Evolutionary conservation across 345 rosid genomes (phyloP).

Genomic region (Aquilaria malaccensis): DNA sequence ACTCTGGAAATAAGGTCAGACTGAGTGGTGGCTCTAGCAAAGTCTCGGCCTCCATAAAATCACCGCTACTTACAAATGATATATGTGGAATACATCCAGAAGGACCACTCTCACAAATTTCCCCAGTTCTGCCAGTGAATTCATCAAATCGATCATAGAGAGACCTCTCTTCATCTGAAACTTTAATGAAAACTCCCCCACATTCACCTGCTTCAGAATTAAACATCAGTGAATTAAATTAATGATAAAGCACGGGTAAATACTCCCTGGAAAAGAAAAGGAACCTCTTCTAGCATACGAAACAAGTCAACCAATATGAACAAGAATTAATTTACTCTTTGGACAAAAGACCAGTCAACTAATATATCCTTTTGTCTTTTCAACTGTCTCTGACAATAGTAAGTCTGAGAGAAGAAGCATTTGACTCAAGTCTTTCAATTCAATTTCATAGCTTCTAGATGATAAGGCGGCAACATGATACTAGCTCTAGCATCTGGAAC

Average conservation of each 20-base stretch:
- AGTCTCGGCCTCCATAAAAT: slow-evolving; percentile 25
- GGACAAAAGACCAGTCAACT: neutral
- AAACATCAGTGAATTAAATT: neutral
- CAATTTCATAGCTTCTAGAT: no score
- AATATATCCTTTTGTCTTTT: no score
- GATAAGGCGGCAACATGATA: neutral
- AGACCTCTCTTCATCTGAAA: slow-evolving; percentile 19
- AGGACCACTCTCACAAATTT: slow-evolving; percentile 13
- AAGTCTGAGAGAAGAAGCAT: no score
- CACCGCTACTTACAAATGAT: slow-evolving; percentile 22
- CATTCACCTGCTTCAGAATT: slow-evolving; percentile 19
- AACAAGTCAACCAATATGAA: neutral
- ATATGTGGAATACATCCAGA: slow-evolving; percentile 21
- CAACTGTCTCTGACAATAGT: no score
- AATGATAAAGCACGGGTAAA: neutral
- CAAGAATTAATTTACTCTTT: neutral
- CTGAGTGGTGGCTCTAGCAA: slow-evolving; percentile 9
- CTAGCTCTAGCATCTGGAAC: neutral
- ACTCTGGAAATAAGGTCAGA: slow-evolving; percentile 34
- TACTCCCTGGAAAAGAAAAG: no score
- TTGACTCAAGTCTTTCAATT: no score
- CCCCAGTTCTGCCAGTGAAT: slow-evolving; percentile 14
- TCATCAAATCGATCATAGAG: slow-evolving; percentile 6
- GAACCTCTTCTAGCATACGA: no score
- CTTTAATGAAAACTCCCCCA: slow-evolving; percentile 13